A percentile compares a stretch with the other conserved stretches of the same genome.
These are phyloP conservation scores for Phytophthora pistaciae DNA, from an alignment of 352 stramenopile species.

Conservation along the genomic window DNA sequence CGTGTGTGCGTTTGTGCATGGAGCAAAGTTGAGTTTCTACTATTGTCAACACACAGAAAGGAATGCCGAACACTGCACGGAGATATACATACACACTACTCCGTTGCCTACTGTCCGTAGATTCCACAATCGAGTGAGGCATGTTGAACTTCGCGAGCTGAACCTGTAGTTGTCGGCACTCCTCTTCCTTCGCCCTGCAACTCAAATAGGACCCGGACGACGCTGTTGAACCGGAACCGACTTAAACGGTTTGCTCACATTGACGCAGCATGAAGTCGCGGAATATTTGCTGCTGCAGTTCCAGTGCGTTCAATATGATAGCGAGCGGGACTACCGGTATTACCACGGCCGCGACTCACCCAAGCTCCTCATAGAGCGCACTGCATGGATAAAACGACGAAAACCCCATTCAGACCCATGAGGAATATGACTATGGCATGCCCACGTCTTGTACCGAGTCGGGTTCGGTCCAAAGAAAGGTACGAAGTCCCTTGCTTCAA, in stretches of 20 bases:
- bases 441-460: background rate
- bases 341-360: background rate
- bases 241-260: slow-evolving; percentile 53
- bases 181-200: slow-evolving; percentile 40
- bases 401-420: no score
- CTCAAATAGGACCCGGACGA: slow-evolving; percentile 61
- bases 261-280: slow-evolving; percentile 56
- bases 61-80: no score
- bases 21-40: no score
- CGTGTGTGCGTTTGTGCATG: no score
- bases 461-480: background rate
- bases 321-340: background rate
- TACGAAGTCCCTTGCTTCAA: background rate
- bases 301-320: background rate
- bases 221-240: slow-evolving; percentile 69
- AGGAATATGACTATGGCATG: no score
- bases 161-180: background rate
- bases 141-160: slow-evolving; percentile 3
- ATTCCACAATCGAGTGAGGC: background rate
- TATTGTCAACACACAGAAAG: no score
- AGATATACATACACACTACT: no score
- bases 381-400: no score
- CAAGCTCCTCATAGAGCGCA: no score
- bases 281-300: slow-evolving; percentile 61
- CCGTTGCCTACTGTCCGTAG: no score